Evolutionary conservation across 2,329 filamentous ascomycete species (phyloP).

Genomic region (Fusarium hainanense): DNA sequence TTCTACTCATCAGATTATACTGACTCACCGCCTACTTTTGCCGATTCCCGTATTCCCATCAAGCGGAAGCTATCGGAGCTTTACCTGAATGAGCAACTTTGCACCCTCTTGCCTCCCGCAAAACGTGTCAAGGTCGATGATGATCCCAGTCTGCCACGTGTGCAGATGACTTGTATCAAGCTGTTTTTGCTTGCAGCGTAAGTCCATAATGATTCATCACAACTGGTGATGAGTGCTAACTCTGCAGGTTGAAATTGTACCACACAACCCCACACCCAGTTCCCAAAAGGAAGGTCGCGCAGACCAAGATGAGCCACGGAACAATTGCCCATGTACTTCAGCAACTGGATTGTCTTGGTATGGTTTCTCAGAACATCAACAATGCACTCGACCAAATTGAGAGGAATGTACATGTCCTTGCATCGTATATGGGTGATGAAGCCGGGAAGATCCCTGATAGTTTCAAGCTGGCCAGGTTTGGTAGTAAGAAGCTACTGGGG

Average conservation of each 20-base stretch:
- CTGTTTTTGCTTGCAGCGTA: too few relatives aligned
- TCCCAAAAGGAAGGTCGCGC: neutral
- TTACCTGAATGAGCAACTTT: too few relatives aligned
- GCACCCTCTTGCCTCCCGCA: too few relatives aligned
- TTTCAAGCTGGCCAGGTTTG: neutral
- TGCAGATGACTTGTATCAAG: too few relatives aligned
- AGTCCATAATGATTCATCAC: neutral
- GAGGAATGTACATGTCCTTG: neutral
- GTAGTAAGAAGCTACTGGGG: neutral
- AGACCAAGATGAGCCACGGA: too few relatives aligned
- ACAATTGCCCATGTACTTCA: neutral
- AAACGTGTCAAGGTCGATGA: too few relatives aligned
- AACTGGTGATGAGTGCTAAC: neutral
- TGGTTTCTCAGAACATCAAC: neutral
- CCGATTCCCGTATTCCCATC: too few relatives aligned
- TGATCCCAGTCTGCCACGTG: too few relatives aligned
- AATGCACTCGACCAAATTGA: neutral
- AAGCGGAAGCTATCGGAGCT: too few relatives aligned
- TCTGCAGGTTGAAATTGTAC: neutral
- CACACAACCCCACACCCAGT: neutral
- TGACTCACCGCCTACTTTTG: too few relatives aligned
- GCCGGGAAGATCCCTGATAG: neutral
- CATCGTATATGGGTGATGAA: neutral
- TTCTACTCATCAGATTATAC: too few relatives aligned
- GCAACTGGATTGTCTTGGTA: neutral